phyloP scores from a whole-genome alignment of 306 rosid genomes.

The Dryas octopetala region DNA sequence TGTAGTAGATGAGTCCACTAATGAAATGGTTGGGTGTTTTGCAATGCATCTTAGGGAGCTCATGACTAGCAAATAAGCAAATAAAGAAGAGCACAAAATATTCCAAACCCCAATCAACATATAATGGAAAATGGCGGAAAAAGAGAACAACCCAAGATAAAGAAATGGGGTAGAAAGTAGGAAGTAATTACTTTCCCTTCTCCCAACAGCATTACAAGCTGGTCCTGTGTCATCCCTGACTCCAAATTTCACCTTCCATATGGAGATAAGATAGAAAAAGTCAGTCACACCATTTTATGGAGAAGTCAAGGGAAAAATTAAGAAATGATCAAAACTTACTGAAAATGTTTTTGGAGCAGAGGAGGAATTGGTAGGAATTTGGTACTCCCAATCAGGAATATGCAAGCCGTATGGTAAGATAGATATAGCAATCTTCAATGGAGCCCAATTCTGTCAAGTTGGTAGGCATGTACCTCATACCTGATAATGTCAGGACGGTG shows the following conservation, averaged over 20 bases:
- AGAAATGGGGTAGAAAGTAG: not conserved
- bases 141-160: not conserved
- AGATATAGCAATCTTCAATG: conserved; percentile 38
- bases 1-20: too few species aligned
- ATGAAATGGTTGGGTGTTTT: too few species aligned
- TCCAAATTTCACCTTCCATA: conserved; percentile 83
- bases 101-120: not conserved
- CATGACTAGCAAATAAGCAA: too few species aligned
- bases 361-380: conserved; percentile 42
- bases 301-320: not conserved
- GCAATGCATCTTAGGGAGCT: too few species aligned
- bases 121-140: not conserved
- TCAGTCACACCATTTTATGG: conserved; percentile 12
- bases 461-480: conserved; percentile 22
- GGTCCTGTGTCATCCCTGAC: conserved; percentile 76
- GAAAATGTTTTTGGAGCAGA: conserved; percentile 48
- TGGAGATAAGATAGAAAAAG: not conserved
- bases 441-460: too few species aligned
- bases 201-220: conserved; percentile 77
- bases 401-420: conserved; percentile 59
- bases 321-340: conserved; percentile 46
- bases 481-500: conserved; percentile 47
- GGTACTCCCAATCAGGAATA: conserved; percentile 94
- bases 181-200: conserved; percentile 29
- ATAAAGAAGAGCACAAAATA: too few species aligned